A percentile compares a stretch with the other conserved stretches of the same genome.
phyloP scores from a whole-genome alignment of 257 asterid species.

The Solanum tarijense region DNA sequence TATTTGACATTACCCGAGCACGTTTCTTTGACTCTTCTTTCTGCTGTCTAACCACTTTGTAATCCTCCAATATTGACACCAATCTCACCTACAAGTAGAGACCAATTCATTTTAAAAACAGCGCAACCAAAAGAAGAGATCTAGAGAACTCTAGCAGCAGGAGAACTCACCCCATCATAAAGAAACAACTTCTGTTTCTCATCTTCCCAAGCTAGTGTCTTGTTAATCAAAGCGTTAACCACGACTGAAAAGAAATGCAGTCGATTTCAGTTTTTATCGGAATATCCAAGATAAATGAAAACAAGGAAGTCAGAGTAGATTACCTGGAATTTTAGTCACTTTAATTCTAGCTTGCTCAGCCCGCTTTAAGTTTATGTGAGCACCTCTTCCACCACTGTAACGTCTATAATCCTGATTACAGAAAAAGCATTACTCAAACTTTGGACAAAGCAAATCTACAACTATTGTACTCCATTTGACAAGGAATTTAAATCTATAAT shows the following conservation, averaged over 20 bases:
- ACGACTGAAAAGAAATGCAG: conserved; percentile 37
- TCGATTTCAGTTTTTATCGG: not conserved
- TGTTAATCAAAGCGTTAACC: conserved; percentile 61
- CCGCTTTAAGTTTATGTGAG: conserved; percentile 76
- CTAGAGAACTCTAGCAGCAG: conserved; percentile 4
- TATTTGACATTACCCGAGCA: conserved; percentile 46
- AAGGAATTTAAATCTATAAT: not conserved
- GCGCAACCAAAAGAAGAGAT: not conserved
- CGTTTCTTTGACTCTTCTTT: conserved; percentile 83
- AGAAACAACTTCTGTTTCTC: conserved; percentile 68
- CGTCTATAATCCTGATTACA: conserved; percentile 60
- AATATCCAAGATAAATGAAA: not conserved
- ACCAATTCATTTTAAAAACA: not conserved
- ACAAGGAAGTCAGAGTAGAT: not conserved
- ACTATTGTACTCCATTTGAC: not conserved
- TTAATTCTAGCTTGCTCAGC: conserved; percentile 86
- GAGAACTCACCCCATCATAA: conserved; percentile 75
- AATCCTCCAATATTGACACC: conserved; percentile 81
- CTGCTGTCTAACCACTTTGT: conserved; percentile 56
- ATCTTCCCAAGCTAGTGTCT: conserved; percentile 79
- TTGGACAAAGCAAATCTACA: not conserved
- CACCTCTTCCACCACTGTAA: conserved; percentile 89
- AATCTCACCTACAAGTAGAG: conserved; percentile 50
- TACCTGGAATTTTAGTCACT: conserved; percentile 85
- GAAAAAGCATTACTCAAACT: not conserved